Evolutionary conservation across 176 grass and related monocot genomes (phyloP), one percentile per base, ranked within the genome.

Genomic region (Urochloa ruziziensis): DNA sequence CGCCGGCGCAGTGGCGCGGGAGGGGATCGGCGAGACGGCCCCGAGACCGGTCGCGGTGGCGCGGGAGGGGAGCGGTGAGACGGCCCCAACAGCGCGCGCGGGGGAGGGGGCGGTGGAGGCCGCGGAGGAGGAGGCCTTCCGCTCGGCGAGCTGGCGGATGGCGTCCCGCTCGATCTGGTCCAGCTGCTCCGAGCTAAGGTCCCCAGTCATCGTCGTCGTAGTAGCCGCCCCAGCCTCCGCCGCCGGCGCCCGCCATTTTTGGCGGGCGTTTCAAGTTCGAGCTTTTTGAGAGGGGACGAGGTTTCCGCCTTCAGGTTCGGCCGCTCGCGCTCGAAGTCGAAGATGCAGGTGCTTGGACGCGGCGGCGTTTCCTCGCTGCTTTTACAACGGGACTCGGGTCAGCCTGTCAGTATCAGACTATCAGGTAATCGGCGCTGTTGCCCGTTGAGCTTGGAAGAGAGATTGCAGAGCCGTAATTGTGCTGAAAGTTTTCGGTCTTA

Each of bases 91-190:
- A 25, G 82, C 24, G 2, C 68, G 81, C 18, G 91, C 84, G 29
- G 76, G 64, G 32, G 34, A 5, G 2, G 80, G 80, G 37, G 91
- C 84, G 60, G 85, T 90, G 81, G 89, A 89, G 28, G 79, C 77
- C 62, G 79, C 71, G 37, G 77, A 36, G 79, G 88, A 91, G 81
- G 88, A 91, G 60, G 91, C 78, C 70, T 89, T 98, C 42, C 96
- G 86, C 83, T 92, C 91, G 15, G 90, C 86, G 51, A 98, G 81
- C 76, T 90, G 86, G 62, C 89, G 84, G 64, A 90, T 91, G 87
- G 96, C 92, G 27, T 98, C 92, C 88, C 75, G 73, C 84, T 98
- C 96, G 14, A 98, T 66, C 73, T 90, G 85, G 96, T 91, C 93
- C 82, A 91, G 77, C 71, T 98, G 90, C 66, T 95, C 91, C 86